Conservation (phyloP, 805 yeast genomes). For the Ogataea allantospora region DNA sequence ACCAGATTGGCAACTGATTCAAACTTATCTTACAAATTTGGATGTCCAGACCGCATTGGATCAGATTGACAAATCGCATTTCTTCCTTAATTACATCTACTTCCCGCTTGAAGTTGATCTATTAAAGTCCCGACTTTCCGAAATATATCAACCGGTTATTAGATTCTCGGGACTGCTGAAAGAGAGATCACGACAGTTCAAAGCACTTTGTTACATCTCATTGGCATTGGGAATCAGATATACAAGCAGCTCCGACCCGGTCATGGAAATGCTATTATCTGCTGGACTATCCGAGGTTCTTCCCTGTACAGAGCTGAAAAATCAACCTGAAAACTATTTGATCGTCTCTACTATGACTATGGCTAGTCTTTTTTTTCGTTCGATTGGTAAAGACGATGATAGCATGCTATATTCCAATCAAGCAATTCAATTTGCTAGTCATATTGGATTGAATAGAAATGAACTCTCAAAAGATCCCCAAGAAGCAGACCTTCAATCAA, state of each 20-base stretch:
- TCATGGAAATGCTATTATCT: conserved; percentile 18
- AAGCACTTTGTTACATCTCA: conserved; percentile 21
- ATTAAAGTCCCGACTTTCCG: conserved; percentile 17
- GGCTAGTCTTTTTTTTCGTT: conserved; percentile 25
- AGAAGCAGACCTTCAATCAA: conserved; percentile 22
- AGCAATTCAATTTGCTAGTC: conserved; percentile 27
- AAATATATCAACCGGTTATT: conserved; percentile 13
- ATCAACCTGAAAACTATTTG: conserved; percentile 14
- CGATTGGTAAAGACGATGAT: conserved; percentile 26
- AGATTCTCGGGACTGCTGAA: conserved; percentile 13
- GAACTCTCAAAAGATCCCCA: conserved; percentile 1
- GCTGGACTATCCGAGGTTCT: conserved; percentile 18
- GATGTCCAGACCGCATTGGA: conserved; percentile 16
- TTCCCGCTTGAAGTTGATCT: conserved; percentile 25
- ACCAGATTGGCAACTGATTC: conserved; percentile 9
- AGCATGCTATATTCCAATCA: conserved; percentile 27
- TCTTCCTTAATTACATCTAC: conserved; percentile 25
- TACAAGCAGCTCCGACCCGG: conserved; percentile 16
- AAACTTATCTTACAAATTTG: conserved; percentile 12
- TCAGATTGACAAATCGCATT: conserved; percentile 21
- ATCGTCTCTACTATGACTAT: conserved; percentile 23
- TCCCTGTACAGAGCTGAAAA: conserved; percentile 19
- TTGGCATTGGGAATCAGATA: conserved; percentile 28
- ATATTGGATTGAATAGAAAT: conserved; percentile 18
- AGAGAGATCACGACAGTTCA: conserved; percentile 15